Conservation (phyloP, 2,329 filamentous ascomycete species). For the Botryosphaeria dothidea region DNA sequence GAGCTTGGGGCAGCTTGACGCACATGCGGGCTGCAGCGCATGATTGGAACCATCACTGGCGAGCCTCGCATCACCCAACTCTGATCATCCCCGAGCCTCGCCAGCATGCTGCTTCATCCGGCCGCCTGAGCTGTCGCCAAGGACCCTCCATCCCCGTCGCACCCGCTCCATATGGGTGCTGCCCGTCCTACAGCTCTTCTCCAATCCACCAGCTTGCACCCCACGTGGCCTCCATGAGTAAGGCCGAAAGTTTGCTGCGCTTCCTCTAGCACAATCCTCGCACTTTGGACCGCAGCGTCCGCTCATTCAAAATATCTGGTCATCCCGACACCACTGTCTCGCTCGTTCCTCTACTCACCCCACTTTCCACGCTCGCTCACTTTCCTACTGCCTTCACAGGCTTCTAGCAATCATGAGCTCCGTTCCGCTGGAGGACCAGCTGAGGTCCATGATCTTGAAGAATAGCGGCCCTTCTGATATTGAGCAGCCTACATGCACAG, state of each 20-base stretch:
- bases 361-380: background rate
- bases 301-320: background rate
- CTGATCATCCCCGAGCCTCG: background rate
- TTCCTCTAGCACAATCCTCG: background rate
- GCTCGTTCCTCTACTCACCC: background rate
- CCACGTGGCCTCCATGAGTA: conserved; percentile 14
- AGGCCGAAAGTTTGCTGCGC: background rate
- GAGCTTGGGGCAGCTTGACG: background rate
- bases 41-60: background rate
- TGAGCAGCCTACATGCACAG: background rate
- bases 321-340: background rate
- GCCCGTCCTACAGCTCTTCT: background rate
- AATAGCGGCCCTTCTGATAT: conserved; percentile 33
- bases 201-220: background rate
- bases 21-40: background rate
- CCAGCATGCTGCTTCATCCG: background rate
- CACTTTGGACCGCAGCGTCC: background rate
- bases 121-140: background rate
- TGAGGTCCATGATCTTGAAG: conserved; percentile 62
- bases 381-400: background rate
- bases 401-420: conserved; percentile 1
- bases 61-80: background rate
- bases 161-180: background rate
- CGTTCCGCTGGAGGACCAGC: conserved; percentile 54
- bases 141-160: background rate